phyloP scores from a whole-genome alignment of 1,139 yeast species.

The Saccharomyces hybrid region DNA sequence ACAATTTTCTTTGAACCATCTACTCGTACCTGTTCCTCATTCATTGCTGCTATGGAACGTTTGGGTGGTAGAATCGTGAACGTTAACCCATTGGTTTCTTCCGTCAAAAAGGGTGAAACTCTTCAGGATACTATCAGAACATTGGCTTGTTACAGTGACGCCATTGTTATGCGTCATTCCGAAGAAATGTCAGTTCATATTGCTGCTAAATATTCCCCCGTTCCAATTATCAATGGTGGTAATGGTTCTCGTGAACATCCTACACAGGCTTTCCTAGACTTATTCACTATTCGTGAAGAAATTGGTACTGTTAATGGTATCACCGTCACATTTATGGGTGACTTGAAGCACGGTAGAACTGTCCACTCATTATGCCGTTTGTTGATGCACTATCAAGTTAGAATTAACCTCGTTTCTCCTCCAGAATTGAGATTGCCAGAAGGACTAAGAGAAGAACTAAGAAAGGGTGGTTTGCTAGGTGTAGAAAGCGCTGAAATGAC shows the following conservation, averaged over 20 bases:
- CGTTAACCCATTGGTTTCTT: constrained; percentile 74
- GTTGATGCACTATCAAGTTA: constrained; percentile 86
- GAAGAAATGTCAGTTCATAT: constrained; percentile 83
- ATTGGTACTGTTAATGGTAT: constrained; percentile 97
- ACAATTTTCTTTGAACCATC: constrained; percentile 98
- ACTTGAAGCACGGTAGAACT: constrained; percentile 95
- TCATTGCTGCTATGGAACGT: constrained; percentile 99
- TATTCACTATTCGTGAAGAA: constrained; percentile 98
- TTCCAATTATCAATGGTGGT: constrained; percentile 97
- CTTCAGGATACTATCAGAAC: constrained; percentile 94
- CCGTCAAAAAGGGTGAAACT: constrained; percentile 97
- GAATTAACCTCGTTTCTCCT: constrained; percentile 89
- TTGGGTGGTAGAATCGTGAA: constrained; percentile 96
- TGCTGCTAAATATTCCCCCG: constrained; percentile 95
- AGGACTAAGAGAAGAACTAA: constrained; percentile 58
- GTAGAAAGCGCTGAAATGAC: constrained; percentile 71
- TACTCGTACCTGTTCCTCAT: constrained; percentile 91
- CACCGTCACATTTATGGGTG: constrained; percentile 98
- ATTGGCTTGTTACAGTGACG: constrained; percentile 95
- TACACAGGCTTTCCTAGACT: constrained; percentile 93
- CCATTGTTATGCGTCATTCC: constrained; percentile 95
- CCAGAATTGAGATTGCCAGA: constrained; percentile 78
- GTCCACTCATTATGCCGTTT: constrained; percentile 95
- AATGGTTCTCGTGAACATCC: constrained; percentile 98
- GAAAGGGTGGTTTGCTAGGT: constrained; percentile 58